Evolutionary conservation across 2,329 filamentous ascomycete species (phyloP), one percentile per base, ranked within the genome.

Genomic region (Pseudogymnoascus sp.): DNA sequence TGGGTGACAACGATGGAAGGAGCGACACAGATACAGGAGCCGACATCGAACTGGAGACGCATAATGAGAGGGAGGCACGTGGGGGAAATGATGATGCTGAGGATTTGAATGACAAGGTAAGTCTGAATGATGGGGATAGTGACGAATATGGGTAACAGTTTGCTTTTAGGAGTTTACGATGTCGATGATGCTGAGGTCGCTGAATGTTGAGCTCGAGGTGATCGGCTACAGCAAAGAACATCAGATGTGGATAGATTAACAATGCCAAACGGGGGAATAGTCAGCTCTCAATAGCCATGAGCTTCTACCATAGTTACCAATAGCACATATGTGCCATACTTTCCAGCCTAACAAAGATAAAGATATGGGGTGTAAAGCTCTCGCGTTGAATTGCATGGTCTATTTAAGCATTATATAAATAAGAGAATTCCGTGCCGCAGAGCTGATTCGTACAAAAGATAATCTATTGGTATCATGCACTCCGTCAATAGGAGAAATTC

Each of bases 151-250:
- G 56, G 14, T 61, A 59, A 53, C 44, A 66, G 59, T 69, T 50
- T 40, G 12, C 37, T 7, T 44, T 5, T 67, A 86, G 84, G 81
- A 81, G 11, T 89, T 89, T 69, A 88, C 85, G 11, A 87, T 90
- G 81, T 84, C 82, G 59, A 84, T 84, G 80, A 89, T 89, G 87
- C 78, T 90, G 14, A 81, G 81, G 67, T 84, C 81, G 31, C 75
- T 89, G 64, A 86, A 88, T 69, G 82, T 89, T 63, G 84, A 88
- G 63, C 73, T 84, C 4, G 75, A 80, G 59, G 70, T 83, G n/a
- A 86, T 90, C 67, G 87, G 86, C 4, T 89, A 83, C 71, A 84
- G 88, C 72, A 78, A 79, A 64, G 73, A 77, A 11, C 73, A 75
- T 62, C 82, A 87, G 71, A 76, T 77, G 70, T 89, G 87, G 87